Evolutionary conservation across 2,329 filamentous ascomycete species (phyloP), one percentile per base, ranked within the genome.

Genomic region (Penicillium sp.): DNA sequence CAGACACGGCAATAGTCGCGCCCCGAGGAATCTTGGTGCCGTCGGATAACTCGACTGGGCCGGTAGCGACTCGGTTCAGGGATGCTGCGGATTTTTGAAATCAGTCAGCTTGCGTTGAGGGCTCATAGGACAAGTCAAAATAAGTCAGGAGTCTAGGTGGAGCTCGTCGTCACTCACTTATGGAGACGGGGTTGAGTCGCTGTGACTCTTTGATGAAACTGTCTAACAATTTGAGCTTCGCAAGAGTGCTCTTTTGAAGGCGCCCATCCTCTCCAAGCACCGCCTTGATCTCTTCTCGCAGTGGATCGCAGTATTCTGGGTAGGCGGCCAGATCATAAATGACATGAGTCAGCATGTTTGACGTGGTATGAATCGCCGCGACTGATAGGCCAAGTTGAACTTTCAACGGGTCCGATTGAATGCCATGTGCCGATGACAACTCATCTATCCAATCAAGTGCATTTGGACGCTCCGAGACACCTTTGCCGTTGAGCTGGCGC

Each of bases 321-420:
- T 76, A 62, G 3, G 74, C 68, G 0, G 73, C 73, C 3, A 84
- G 60, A 47, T 78, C 75, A 56, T 77, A 80, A 41, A 83, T 70
- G 47, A 74, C 49, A 69, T 80, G 75, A 1, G 73, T 76, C 6
- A 65, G 27, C 37, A 66, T 43, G 34, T 66, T 61, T 3, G 63
- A 65, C 4, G 64, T 67, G 5, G 66, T 67, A 47, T 67, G 63
- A 11, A 66, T 67, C 7, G 65, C 63, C 5, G 63, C 65, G 38
- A 67, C 28, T 12, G 62, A 56, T 34, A 68, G 49, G 24, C 53
- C 55, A 11, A 68, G 53, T 42, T 67, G 65, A 3, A 42, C 43
- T 5, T 38, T 34, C 9, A 54, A 48, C 26, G 50, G 35, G 32
- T 66, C 54, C 43, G 53, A 48, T 1, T 47, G 45, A 9, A 29